Percentiles rank a stretch among this genome's conserved stretches.
Conservation (phyloP, 2,329 filamentous ascomycete species). For the Graphilbum ipis-grandicollis region DNA sequence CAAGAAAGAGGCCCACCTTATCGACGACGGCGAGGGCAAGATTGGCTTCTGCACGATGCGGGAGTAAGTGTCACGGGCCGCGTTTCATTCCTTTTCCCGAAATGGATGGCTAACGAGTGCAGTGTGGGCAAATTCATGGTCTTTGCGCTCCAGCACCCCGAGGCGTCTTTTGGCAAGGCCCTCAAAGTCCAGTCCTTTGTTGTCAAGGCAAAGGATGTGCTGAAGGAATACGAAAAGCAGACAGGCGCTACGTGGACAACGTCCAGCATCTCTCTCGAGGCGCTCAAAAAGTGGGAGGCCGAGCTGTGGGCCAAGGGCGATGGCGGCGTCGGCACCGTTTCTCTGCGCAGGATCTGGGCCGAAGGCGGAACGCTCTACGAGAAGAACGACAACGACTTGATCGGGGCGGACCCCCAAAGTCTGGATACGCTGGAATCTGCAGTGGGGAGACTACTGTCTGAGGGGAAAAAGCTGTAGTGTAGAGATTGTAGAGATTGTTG, state of each 20-base stretch:
- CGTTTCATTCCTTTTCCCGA: no score
- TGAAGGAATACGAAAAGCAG: constrained; percentile 52
- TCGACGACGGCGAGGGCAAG: constrained; percentile 42
- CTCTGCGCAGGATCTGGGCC: constrained; percentile 53
- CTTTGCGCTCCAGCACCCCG: constrained; percentile 39
- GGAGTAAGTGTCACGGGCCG: constrained; percentile 38
- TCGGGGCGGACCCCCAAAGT: constrained; percentile 30
- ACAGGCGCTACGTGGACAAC: constrained; percentile 40
- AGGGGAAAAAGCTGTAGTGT: not conserved
- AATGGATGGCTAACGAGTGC: not conserved
- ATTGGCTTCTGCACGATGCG: constrained; percentile 55
- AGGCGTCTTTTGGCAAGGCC: constrained; percentile 32
- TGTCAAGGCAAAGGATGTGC: constrained; percentile 41
- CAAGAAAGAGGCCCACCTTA: constrained; percentile 37
- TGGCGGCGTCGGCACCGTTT: constrained; percentile 35
- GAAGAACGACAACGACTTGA: constrained; percentile 44
- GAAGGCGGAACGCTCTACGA: constrained; percentile 56
- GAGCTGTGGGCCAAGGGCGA: constrained; percentile 36
- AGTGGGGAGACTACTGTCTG: constrained; percentile 10
- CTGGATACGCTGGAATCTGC: constrained; percentile 30
- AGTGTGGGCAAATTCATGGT: constrained; percentile 47
- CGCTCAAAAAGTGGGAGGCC: constrained; percentile 37
- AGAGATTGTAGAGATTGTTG: no score
- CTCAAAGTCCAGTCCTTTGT: constrained; percentile 58
- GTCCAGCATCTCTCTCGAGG: constrained; percentile 31